Percentiles rank a stretch among this genome's conserved stretches.
phyloP scores from a whole-genome alignment of 441 rosid species.

The Geranium incanum region DNA sequence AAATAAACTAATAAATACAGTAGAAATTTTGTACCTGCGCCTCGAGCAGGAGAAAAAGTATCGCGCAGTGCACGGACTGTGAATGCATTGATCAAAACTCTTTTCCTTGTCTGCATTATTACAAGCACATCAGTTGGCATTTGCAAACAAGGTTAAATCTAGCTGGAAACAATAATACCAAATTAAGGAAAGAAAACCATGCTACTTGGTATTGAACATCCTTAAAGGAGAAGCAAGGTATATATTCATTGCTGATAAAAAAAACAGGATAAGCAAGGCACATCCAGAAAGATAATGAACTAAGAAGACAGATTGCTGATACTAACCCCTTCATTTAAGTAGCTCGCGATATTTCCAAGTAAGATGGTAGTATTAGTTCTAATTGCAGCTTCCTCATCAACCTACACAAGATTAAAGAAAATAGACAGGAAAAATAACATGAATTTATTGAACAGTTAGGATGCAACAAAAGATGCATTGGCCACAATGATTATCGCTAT shows the following conservation, averaged over 20 bases:
- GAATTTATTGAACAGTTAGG: constrained; percentile 5
- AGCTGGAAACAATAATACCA: background rate
- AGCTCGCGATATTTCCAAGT: constrained; percentile 89
- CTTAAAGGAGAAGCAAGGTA: constrained; percentile 12
- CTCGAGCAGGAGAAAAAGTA: constrained; percentile 96
- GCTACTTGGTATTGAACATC: constrained; percentile 9
- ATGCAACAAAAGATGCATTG: background rate
- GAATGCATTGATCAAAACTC: constrained; percentile 97
- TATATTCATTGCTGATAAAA: background rate
- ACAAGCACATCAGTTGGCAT: constrained; percentile 24
- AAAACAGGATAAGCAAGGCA: background rate
- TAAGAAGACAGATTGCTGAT: constrained; percentile 21
- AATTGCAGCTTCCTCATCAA: constrained; percentile 98
- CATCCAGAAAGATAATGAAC: constrained; percentile 20
- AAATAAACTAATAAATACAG: background rate
- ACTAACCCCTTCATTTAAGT: constrained; percentile 91
- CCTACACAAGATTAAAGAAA: constrained; percentile 38
- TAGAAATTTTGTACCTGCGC: constrained; percentile 65
- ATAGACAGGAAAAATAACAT: background rate
- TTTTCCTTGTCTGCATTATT: constrained; percentile 71
- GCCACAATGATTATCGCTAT: background rate
- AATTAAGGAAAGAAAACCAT: constrained; percentile 10
- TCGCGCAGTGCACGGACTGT: constrained; percentile 96
- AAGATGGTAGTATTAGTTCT: constrained; percentile 97
- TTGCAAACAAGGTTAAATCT: constrained; percentile 16